Conservation (phyloP, 2,329 filamentous ascomycete genomes). For the Hansfordia pulvinata region DNA sequence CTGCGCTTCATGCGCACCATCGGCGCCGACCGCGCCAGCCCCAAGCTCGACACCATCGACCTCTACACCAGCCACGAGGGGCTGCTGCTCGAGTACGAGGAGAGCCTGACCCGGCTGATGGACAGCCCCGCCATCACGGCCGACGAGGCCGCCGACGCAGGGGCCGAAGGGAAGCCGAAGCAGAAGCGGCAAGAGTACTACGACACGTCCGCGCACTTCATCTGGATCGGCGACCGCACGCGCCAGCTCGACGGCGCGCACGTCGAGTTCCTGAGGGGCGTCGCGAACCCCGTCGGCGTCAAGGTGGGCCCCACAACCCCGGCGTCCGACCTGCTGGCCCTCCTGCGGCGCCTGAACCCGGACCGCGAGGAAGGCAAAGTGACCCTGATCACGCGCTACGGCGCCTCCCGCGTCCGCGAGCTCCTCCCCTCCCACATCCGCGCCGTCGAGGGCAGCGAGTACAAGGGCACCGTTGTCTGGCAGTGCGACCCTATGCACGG, state of each 20-base stretch:
- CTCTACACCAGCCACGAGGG: conserved; percentile 94
- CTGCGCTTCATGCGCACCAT: conserved; percentile 90
- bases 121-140: conserved; percentile 36
- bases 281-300: conserved; percentile 91
- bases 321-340: conserved; percentile 56
- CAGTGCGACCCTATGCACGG: conserved; percentile 99
- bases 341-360: conserved; percentile 82
- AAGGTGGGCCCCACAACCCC: conserved; percentile 88
- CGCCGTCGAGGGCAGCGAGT: conserved; percentile 70
- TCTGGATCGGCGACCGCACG: conserved; percentile 97
- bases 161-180: no score
- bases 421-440: conserved; percentile 78
- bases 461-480: conserved; percentile 63
- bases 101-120: conserved; percentile 67
- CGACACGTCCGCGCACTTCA: conserved; percentile 89
- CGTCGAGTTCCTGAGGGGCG: conserved; percentile 93
- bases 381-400: conserved; percentile 92
- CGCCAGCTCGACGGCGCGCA: conserved; percentile 87
- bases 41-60: conserved; percentile 84
- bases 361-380: conserved; percentile 75
- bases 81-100: conserved; percentile 86
- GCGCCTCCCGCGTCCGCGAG: conserved; percentile 58
- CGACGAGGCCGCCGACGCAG: conserved; percentile 9
- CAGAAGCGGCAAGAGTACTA: conserved; percentile 55
- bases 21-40: conserved; percentile 71